phyloP scores from a whole-genome alignment of 192 early-diverging fungal species.

The Podila epigama region DNA sequence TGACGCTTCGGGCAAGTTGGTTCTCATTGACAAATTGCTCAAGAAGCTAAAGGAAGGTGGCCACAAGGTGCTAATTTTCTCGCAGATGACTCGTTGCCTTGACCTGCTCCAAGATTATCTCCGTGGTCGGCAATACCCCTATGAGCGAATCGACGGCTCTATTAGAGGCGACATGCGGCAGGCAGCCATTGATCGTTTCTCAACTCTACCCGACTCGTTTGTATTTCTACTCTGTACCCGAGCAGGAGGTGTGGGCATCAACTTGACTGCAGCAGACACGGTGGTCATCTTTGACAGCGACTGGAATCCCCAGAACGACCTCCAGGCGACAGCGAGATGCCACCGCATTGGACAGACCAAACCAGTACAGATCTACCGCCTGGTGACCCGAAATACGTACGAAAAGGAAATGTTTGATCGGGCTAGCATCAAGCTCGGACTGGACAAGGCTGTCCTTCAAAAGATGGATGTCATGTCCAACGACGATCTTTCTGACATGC shows the following conservation, averaged over 20 bases:
- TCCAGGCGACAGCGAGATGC: conserved; percentile 84
- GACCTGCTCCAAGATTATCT: conserved; percentile 87
- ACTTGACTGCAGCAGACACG: conserved; percentile 87
- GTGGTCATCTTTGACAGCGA: conserved; percentile 88
- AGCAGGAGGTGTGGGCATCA: conserved; percentile 90
- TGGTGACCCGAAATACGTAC: conserved; percentile 85
- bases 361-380: conserved; percentile 76
- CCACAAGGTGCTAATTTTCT: conserved; percentile 89
- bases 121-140: conserved; percentile 70
- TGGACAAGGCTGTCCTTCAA: conserved; percentile 82
- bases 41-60: conserved; percentile 74
- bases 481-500: conserved; percentile 55
- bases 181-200: conserved; percentile 88
- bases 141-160: conserved; percentile 84
- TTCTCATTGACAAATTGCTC: conserved; percentile 83
- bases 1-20: conserved; percentile 84
- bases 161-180: conserved; percentile 82
- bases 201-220: conserved; percentile 77
- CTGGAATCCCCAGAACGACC: conserved; percentile 92
- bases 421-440: conserved; percentile 85
- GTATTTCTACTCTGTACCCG: conserved; percentile 87
- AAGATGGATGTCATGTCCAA: conserved; percentile 66
- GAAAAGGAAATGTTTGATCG: conserved; percentile 92
- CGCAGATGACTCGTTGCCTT: conserved; percentile 85
- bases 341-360: conserved; percentile 93